A percentile compares a stretch with the other conserved stretches of the same genome.
Evolutionary conservation across 78 protist genomes (phyloP).

Genomic region (Emiliania huxleyi): DNA sequence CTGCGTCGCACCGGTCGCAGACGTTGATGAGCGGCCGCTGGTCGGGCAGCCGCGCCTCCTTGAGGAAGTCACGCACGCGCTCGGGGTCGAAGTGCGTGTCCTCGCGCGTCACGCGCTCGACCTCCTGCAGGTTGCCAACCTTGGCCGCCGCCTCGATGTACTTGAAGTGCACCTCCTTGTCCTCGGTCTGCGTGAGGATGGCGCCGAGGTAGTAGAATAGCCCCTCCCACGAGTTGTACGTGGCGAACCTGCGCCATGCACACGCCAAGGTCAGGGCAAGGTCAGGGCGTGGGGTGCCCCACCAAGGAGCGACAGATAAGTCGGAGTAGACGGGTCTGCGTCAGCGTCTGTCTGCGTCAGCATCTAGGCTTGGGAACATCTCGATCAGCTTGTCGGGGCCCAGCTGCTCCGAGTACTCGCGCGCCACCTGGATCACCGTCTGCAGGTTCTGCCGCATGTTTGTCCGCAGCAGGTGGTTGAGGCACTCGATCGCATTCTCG

Average conservation of each 20-base stretch:
- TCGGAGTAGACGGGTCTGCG: no score
- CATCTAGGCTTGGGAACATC: no score
- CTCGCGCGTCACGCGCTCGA: constrained; percentile 96
- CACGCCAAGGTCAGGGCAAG: no score
- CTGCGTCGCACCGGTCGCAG: constrained; percentile 96
- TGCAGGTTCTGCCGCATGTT: constrained; percentile 87
- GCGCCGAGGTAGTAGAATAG: constrained; percentile 78
- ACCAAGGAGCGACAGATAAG: no score
- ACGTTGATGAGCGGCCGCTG: constrained; percentile 97
- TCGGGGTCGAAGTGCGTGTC: constrained; percentile 86
- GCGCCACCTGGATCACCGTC: constrained; percentile 86
- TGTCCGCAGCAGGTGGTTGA: constrained; percentile 81
- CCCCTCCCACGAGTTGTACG: constrained; percentile 82
- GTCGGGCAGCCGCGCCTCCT: constrained; percentile 90
- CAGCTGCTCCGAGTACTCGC: constrained; percentile 85
- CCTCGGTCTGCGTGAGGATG: not conserved
- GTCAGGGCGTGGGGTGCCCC: no score
- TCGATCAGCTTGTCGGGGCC: constrained; percentile 76
- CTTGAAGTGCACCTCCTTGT: constrained; percentile 74
- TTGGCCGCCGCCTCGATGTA: constrained; percentile 97
- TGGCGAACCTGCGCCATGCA: no score
- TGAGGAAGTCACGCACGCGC: constrained; percentile 90
- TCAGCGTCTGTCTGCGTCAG: no score
- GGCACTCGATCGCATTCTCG: constrained; percentile 82
- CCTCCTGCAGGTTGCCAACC: constrained; percentile 87